A percentile compares a stretch with the other conserved stretches of the same genome.
Conservation (phyloP, 1,284 basidiomycete genomes). For the Laetiporus sulphureus region DNA sequence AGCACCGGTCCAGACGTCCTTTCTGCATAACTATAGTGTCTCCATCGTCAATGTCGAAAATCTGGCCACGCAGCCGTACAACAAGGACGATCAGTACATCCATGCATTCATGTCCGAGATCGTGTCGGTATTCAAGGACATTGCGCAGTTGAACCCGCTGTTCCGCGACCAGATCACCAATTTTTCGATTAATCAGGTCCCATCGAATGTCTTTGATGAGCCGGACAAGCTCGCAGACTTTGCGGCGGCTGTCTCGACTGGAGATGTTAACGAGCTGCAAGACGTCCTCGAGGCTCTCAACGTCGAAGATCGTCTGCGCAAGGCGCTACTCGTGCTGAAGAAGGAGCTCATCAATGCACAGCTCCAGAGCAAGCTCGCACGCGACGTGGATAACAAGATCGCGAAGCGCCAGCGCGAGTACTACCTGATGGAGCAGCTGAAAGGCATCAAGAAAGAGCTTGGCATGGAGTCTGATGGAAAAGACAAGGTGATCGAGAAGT, state of each 20-base stretch:
- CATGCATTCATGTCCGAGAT: slow-evolving; percentile 97
- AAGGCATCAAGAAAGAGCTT: slow-evolving; percentile 98
- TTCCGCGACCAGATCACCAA: slow-evolving; percentile 99
- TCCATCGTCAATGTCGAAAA: slow-evolving; percentile 93
- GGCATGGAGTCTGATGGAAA: slow-evolving; percentile 98
- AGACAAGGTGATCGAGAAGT: slow-evolving; percentile 96
- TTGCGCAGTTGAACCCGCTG: slow-evolving; percentile 93
- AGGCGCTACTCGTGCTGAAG: slow-evolving; percentile 90
- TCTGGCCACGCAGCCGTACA: slow-evolving; percentile 74
- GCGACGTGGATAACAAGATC: slow-evolving; percentile 95
- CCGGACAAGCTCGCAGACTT: slow-evolving; percentile 98
- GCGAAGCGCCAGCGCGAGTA: slow-evolving; percentile 97
- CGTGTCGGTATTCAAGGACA: slow-evolving; percentile 97
- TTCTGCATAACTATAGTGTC: slow-evolving; percentile 85
- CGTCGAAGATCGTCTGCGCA: slow-evolving; percentile 87
- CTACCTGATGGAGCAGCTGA: slow-evolving; percentile 97
- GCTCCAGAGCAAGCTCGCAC: slow-evolving; percentile 89
- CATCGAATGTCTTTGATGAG: slow-evolving; percentile 97
- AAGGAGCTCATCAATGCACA: slow-evolving; percentile 98
- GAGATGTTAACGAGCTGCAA: slow-evolving; percentile 89
- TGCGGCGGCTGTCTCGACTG: slow-evolving; percentile 91
- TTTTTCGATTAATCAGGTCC: slow-evolving; percentile 92
- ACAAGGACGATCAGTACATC: slow-evolving; percentile 91
- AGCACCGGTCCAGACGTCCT: slow-evolving; percentile 78
- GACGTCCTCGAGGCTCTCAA: slow-evolving; percentile 86